Base-by-base conservation (phyloP, 495 filamentous ascomycete species). In the Lophiostoma macrostomum region DNA sequence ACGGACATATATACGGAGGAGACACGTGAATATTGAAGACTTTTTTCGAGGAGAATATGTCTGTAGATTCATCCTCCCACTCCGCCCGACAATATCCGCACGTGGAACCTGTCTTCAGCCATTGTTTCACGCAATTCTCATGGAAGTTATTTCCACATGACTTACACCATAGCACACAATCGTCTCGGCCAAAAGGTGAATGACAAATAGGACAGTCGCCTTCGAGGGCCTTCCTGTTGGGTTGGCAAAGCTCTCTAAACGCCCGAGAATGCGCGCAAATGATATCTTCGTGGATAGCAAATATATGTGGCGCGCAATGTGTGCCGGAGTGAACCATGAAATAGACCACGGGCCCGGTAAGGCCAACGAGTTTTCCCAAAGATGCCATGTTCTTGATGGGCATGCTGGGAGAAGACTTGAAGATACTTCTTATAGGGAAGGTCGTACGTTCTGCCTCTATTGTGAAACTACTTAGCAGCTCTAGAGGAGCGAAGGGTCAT, bases 141-240 rank as follows among this genome's bases (percentile, higher is more conserved):
- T 50, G 46, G 5, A 50, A n/a, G 34, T 50, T 50, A 3, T 36
- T 5, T 1, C 32, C 46, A 19, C 32, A 50, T 10, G 3, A n/a
- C n/a, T 4, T 18, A 12, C 7, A 5, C 31, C 27, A 14, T 34
- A 38, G 34, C 4, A 38, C 4, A 24, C 29, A n/a, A 50, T 23
- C 8, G 25, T 24, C 2, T 50, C 16, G 3, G 12, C 24, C 13
- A 4, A 22, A 7, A 37, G 37, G n/a, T 51, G 6, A 3, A 51
- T 32, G 36, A 20, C 48, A 51, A 5, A 51, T 42, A 30, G 35
- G 23, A 16, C 48, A 51, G 20, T 51, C 37, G 20, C 36, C 36
- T 13, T 41, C 48, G 5, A 51, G 22, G 2, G 20, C 5, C 13
- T 41, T 41, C 13, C 48, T 20, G 18, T 32, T 40, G 13, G 7